These are phyloP conservation scores for Pyricularia sp. DNA, from an alignment of 2,329 filamentous ascomycete species.

Conservation along the genomic window DNA sequence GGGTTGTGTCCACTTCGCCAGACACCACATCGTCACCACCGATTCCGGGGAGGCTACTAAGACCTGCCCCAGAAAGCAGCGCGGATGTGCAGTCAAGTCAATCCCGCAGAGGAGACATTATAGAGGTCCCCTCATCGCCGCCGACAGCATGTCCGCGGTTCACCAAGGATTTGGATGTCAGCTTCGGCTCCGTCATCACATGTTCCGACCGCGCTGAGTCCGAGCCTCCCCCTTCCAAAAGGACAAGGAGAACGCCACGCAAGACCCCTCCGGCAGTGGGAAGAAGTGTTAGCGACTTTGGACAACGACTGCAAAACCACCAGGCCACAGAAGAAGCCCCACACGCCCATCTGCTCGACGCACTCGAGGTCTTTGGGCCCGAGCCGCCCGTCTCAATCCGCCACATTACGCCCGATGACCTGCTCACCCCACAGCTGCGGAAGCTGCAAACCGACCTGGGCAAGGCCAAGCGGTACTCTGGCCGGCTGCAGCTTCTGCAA, in stretches of 20 bases:
- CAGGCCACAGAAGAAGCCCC: not conserved
- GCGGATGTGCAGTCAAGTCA: not conserved
- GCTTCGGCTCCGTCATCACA: not conserved
- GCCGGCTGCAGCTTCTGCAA: constrained; percentile 25
- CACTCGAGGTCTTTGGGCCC: constrained; percentile 42
- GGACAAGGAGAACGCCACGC: constrained; percentile 4
- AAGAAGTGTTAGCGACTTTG: not conserved
- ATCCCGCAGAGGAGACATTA: not conserved
- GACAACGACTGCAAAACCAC: not conserved
- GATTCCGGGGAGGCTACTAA: not conserved
- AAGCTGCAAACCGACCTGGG: constrained; percentile 44
- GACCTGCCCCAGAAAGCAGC: not conserved
- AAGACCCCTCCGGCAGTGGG: not conserved
- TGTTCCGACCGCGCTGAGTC: not conserved
- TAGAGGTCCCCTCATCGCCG: not conserved
- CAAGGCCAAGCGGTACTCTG: constrained; percentile 42
- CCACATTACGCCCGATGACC: constrained; percentile 31
- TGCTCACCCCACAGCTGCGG: constrained; percentile 47
- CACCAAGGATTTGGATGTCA: not conserved
- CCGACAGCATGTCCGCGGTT: not conserved
- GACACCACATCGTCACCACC: not conserved
- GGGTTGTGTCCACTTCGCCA: not conserved
- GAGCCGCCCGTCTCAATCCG: constrained; percentile 38
- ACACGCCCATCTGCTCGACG: constrained; percentile 13
- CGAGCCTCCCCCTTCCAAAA: not conserved